Evolutionary conservation across 2,329 filamentous ascomycete species (phyloP).

Genomic region (Apiospora pterosperma): DNA sequence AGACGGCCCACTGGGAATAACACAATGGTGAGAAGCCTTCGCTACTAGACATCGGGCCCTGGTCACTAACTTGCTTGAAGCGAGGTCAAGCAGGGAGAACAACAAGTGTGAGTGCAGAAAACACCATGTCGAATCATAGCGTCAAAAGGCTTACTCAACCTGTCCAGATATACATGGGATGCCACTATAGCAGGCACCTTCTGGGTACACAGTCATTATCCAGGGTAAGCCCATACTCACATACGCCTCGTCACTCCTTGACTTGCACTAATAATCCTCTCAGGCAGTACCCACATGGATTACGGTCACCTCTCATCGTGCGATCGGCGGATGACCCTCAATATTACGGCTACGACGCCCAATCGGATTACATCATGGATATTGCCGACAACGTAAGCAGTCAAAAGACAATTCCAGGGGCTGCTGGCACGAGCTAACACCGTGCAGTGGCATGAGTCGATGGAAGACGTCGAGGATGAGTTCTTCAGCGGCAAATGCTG

Average conservation of each 20-base stretch:
- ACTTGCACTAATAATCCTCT: not conserved
- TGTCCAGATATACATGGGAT: conserved; percentile 1
- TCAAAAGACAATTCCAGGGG: no score
- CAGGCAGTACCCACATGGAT: conserved; percentile 5
- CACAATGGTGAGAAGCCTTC: not conserved
- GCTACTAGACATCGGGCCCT: not conserved
- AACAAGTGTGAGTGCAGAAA: not conserved
- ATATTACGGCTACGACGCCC: conserved; percentile 3
- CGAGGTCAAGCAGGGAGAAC: not conserved
- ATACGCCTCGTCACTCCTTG: no score
- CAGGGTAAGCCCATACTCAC: not conserved
- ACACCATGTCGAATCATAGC: no score
- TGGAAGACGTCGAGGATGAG: conserved; percentile 1
- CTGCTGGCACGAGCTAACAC: not conserved
- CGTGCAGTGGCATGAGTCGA: not conserved
- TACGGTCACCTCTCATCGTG: conserved; percentile 5
- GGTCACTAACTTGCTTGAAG: not conserved
- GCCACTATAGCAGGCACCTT: not conserved
- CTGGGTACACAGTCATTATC: conserved; percentile 4
- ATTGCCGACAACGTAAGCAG: not conserved
- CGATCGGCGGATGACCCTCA: not conserved
- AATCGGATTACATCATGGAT: not conserved
- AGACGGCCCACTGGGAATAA: conserved; percentile 3
- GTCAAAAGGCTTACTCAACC: not conserved
- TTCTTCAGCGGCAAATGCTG: conserved; percentile 5